phyloP scores from a whole-genome alignment of 495 filamentous ascomycete genomes.

The Trichoderma virens region DNA sequence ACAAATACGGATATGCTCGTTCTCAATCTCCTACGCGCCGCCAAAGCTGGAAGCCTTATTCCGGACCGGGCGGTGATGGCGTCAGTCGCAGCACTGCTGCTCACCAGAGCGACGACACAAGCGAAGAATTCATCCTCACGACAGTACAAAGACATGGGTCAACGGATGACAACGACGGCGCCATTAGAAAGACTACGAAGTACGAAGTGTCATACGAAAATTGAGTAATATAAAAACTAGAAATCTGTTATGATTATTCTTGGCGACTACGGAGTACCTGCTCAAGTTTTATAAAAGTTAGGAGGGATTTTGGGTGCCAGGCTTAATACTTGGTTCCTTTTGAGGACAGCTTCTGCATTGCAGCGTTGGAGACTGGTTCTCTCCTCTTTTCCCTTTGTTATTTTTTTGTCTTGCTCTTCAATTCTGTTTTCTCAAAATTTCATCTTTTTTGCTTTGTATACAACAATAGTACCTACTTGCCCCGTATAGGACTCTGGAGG shows the following conservation, averaged over 20 bases:
- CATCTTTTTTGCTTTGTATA: too few species aligned
- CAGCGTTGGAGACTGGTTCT: neutral
- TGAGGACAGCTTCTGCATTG: neutral
- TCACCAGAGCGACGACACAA: constrained; percentile 6
- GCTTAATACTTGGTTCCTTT: neutral
- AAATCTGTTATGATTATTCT: neutral
- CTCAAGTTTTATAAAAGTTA: neutral
- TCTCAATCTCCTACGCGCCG: neutral
- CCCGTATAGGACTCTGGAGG: too few species aligned
- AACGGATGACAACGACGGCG: neutral
- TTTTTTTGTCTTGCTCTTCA: too few species aligned
- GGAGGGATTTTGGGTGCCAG: neutral
- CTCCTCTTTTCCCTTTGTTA: too few species aligned
- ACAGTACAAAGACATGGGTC: neutral
- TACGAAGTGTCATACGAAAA: constrained; percentile 1
- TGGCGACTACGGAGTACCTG: neutral
- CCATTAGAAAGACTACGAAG: neutral
- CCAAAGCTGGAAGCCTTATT: constrained; percentile 8
- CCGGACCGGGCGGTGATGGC: neutral
- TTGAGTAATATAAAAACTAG: neutral
- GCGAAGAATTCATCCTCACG: constrained; percentile 7
- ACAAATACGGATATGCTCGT: constrained; percentile 2
- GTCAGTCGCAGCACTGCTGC: neutral
- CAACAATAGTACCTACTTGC: too few species aligned
- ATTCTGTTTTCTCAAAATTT: too few species aligned